Percentiles rank a stretch among this genome's conserved stretches.
Conservation (phyloP, 305 asterid species). For the Fraxinus latifolia region DNA sequence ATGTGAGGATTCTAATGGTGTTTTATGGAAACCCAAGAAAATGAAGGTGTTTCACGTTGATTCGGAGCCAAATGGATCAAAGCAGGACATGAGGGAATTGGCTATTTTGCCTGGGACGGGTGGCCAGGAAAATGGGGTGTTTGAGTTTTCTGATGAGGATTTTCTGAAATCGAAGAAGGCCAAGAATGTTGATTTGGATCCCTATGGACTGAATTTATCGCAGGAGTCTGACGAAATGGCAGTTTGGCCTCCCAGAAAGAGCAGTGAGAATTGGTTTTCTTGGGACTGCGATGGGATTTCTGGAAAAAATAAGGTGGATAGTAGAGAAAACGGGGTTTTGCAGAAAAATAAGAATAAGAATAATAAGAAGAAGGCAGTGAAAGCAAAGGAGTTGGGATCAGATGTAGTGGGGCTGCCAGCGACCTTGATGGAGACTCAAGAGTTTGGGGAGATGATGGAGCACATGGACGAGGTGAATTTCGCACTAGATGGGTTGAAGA, state of each 20-base stretch:
- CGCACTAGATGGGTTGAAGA: constrained; percentile 83
- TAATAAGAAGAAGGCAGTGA: constrained; percentile 30
- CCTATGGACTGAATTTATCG: constrained; percentile 42
- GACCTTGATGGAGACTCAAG: constrained; percentile 90
- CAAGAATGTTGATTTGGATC: constrained; percentile 43
- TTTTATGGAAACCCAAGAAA: constrained; percentile 42
- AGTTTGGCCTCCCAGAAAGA: constrained; percentile 33
- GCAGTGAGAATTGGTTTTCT: constrained; percentile 32
- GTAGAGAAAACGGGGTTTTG: constrained; percentile 35
- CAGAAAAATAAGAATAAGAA: constrained; percentile 38
- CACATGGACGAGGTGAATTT: constrained; percentile 85
- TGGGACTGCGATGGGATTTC: constrained; percentile 30
- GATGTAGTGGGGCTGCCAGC: constrained; percentile 38
- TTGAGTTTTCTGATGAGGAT: constrained; percentile 23
- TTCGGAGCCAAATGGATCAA: constrained; percentile 31
- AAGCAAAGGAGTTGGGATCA: constrained; percentile 34
- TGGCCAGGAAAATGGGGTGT: constrained; percentile 18
- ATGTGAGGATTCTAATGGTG: constrained; percentile 28
- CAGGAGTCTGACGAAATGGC: constrained; percentile 45
- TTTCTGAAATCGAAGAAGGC: constrained; percentile 31
- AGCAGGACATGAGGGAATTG: constrained; percentile 38
- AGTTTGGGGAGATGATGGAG: constrained; percentile 88
- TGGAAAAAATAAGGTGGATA: constrained; percentile 30
- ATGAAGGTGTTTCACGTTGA: constrained; percentile 42
- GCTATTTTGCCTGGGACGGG: constrained; percentile 19